A percentile compares a stretch with the other conserved stretches of the same genome.
These are phyloP conservation scores for Paspalum vaginatum DNA, from an alignment of 176 grass and related monocot genomes.

Conservation along the genomic window DNA sequence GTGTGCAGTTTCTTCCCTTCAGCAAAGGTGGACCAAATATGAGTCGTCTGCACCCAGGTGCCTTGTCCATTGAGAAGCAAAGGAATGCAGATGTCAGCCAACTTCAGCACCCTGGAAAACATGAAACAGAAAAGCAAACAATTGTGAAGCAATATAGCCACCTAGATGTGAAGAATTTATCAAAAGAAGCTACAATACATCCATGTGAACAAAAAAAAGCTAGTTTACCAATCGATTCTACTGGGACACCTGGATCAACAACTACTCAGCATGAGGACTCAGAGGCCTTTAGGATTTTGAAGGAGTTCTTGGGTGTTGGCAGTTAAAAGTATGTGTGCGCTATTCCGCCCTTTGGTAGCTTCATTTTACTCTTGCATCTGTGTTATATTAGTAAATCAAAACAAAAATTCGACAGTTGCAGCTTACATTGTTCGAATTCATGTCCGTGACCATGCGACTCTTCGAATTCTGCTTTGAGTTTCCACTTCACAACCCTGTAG, in stretches of 20 bases:
- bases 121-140: constrained; percentile 32
- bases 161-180: constrained; percentile 29
- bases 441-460: constrained; percentile 6
- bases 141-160: constrained; percentile 7
- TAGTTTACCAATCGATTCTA: constrained; percentile 38
- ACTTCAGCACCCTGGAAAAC: constrained; percentile 31
- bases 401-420: constrained; percentile 2
- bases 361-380: not conserved
- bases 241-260: constrained; percentile 36
- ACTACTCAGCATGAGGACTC: constrained; percentile 51
- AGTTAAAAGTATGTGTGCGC: constrained; percentile 48
- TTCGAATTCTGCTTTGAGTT: constrained; percentile 21
- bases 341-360: constrained; percentile 29
- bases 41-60: constrained; percentile 22
- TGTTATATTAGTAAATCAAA: constrained; percentile 4
- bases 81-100: constrained; percentile 26
- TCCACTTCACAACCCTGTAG: constrained; percentile 21
- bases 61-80: constrained; percentile 33
- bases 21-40: constrained; percentile 38
- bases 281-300: constrained; percentile 81
- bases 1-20: constrained; percentile 74
- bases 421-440: constrained; percentile 30
- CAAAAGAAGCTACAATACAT: constrained; percentile 17
- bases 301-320: constrained; percentile 75
- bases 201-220: constrained; percentile 27